These are phyloP conservation scores for maize (Zea mays) DNA, from an alignment of 176 grass and related monocot species.

Conservation along the genomic window Zm-B73-REFERENCE-NAM-5.0 NC_050103.1:142122501-142123000, in stretches of 20 bases:
- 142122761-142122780: not conserved
- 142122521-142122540: slow-evolving; percentile 18
- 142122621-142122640: too few relatives aligned
- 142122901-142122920: not conserved
- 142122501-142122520: slow-evolving; percentile 30
- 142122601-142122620: too few relatives aligned
- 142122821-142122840: not conserved
- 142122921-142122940: not conserved
- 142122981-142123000: too few relatives aligned
- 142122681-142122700: too few relatives aligned
- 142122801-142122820: slow-evolving; percentile 7
- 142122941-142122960: not conserved
- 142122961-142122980: too few relatives aligned
- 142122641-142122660: too few relatives aligned
- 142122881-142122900: not conserved
- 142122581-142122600: too few relatives aligned
- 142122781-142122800: not conserved
- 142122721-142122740: too few relatives aligned
- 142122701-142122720: too few relatives aligned
- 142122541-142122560: not conserved
- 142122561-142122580: not conserved
- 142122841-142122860: slow-evolving; percentile 8
- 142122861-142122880: slow-evolving; percentile 15
- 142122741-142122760: not conserved
- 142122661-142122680: too few relatives aligned